Evolutionary conservation across 2,329 filamentous ascomycete species (phyloP).

Genomic region (Tolypocladium tropicale): DNA sequence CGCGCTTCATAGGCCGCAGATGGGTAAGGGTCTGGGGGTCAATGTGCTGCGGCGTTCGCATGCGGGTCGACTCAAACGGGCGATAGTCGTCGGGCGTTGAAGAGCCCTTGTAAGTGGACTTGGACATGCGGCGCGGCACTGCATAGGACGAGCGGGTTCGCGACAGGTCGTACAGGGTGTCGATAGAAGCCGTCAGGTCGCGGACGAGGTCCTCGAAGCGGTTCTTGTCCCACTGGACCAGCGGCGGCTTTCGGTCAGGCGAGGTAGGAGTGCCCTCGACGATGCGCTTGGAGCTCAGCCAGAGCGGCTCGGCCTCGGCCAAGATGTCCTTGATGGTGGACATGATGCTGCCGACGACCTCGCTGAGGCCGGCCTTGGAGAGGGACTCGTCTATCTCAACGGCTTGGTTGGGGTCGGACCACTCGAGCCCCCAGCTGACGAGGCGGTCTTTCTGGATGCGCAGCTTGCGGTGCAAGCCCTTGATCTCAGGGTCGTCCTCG

Average conservation of each 20-base stretch:
- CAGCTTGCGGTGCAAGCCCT: conserved; percentile 63
- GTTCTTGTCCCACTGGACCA: conserved; percentile 58
- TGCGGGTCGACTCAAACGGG: conserved; percentile 48
- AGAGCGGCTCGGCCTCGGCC: conserved; percentile 64
- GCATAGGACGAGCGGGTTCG: conserved; percentile 46
- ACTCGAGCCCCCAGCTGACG: conserved; percentile 71
- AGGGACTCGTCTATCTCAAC: conserved; percentile 62
- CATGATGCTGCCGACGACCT: conserved; percentile 70
- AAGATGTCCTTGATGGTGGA: conserved; percentile 71
- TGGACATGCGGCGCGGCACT: conserved; percentile 17
- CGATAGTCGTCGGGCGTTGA: conserved; percentile 33
- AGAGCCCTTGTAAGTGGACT: conserved; percentile 23
- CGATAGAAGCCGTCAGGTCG: conserved; percentile 67
- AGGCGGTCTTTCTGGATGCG: conserved; percentile 72
- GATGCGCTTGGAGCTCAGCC: conserved; percentile 46
- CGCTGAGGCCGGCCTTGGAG: conserved; percentile 64
- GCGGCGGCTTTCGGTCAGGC: conserved; percentile 41
- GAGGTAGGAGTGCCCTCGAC: conserved; percentile 28
- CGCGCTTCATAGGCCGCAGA: conserved; percentile 29
- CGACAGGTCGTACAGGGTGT: conserved; percentile 69
- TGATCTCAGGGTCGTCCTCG: conserved; percentile 57
- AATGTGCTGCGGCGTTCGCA: conserved; percentile 51
- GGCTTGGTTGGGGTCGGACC: conserved; percentile 61
- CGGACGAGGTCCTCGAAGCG: conserved; percentile 65
- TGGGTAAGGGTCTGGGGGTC: conserved; percentile 42